Evolutionary conservation across 2,329 filamentous ascomycete genomes (phyloP).

Genomic region (Escovopsis sp.): DNA sequence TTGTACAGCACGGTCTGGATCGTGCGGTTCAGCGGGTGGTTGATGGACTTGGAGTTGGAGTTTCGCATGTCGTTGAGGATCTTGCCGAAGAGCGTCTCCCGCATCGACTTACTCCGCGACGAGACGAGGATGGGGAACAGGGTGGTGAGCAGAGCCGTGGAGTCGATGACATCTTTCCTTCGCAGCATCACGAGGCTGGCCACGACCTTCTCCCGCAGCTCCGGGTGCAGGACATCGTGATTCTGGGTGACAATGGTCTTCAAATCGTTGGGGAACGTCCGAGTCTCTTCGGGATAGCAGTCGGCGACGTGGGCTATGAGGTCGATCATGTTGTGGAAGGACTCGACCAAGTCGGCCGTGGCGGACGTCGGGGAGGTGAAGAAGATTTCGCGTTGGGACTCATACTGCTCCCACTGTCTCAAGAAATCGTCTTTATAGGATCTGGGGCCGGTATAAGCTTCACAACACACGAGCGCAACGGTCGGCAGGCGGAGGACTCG

Average conservation of each 20-base stretch:
- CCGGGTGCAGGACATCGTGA: constrained; percentile 67
- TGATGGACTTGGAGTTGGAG: constrained; percentile 73
- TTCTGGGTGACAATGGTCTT: constrained; percentile 68
- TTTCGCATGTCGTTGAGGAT: constrained; percentile 83
- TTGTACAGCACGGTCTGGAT: constrained; percentile 92
- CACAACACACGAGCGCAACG: neutral
- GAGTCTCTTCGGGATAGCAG: constrained; percentile 73
- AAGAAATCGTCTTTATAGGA: constrained; percentile 85
- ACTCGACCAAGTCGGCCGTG: constrained; percentile 63
- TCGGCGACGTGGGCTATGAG: constrained; percentile 89
- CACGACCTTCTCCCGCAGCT: constrained; percentile 87
- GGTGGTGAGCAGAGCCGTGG: constrained; percentile 66
- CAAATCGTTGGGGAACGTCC: constrained; percentile 63
- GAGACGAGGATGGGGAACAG: constrained; percentile 87
- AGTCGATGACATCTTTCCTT: constrained; percentile 87
- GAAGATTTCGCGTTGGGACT: constrained; percentile 83
- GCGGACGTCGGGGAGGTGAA: constrained; percentile 66
- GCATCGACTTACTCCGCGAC: constrained; percentile 83
- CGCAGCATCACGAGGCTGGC: constrained; percentile 74
- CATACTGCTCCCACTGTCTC: constrained; percentile 82
- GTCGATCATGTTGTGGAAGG: constrained; percentile 82
- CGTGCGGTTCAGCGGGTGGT: constrained; percentile 84
- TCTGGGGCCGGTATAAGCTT: constrained; percentile 22
- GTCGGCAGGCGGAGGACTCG: neutral
- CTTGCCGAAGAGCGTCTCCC: constrained; percentile 70